A percentile compares a stretch with the other conserved stretches of the same genome.
Conservation (phyloP, 106 monocot genomes). For the Chionographis japonica region DNA sequence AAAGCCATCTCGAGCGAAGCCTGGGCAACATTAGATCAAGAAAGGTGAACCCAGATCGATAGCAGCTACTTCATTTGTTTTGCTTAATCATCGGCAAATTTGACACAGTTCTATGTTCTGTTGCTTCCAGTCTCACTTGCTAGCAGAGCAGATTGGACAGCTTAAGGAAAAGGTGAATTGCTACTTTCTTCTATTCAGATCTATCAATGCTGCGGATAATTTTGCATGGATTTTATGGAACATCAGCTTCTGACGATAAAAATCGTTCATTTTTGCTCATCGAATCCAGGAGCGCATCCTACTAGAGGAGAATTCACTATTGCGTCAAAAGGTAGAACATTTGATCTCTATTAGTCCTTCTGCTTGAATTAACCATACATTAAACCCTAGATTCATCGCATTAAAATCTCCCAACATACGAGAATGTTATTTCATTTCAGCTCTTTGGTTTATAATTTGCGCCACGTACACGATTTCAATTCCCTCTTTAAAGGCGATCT, state of each 20-base stretch:
- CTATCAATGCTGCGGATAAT: too few species aligned
- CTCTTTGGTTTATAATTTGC: too few species aligned
- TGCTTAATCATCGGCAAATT: background rate
- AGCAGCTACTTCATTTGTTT: background rate
- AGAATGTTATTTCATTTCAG: too few species aligned
- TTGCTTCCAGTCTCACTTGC: slow-evolving; percentile 8
- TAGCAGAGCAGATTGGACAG: slow-evolving; percentile 19
- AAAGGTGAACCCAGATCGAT: slow-evolving; percentile 8
- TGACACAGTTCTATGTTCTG: background rate
- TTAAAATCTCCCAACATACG: too few species aligned
- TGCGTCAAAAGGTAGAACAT: slow-evolving; percentile 12
- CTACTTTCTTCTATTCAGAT: background rate
- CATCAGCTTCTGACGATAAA: background rate
- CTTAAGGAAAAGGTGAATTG: slow-evolving; percentile 19
- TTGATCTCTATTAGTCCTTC: too few species aligned
- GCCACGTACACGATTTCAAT: too few species aligned
- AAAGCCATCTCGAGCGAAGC: slow-evolving; percentile 15
- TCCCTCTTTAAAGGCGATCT: too few species aligned
- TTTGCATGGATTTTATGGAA: too few species aligned
- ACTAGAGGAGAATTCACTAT: slow-evolving; percentile 19
- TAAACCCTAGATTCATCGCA: background rate
- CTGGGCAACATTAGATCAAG: slow-evolving; percentile 17
- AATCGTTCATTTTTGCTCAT: background rate
- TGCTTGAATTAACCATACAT: background rate
- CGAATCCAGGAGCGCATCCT: slow-evolving; percentile 27